Evolutionary conservation across 2,329 filamentous ascomycete genomes (phyloP).

Genomic region (Fusarium secorum): DNA sequence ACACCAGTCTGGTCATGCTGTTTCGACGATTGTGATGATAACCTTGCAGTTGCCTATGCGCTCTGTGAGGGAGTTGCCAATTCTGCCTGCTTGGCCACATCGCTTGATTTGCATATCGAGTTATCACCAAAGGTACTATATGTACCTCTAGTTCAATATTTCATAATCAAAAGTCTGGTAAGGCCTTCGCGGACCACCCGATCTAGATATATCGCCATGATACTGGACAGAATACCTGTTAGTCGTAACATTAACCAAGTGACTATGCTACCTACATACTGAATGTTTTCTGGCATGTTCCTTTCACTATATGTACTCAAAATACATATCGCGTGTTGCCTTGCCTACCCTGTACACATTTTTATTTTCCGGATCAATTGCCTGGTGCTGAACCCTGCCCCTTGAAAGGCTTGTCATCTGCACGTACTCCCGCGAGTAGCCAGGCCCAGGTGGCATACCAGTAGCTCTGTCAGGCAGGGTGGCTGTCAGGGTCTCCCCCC

Average conservation of each 20-base stretch:
- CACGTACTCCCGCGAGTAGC: constrained; percentile 29
- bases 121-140: too few species aligned
- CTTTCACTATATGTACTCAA: neutral
- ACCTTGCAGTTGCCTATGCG: neutral
- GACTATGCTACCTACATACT: neutral
- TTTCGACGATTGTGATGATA: neutral
- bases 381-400: neutral
- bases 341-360: neutral
- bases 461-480: constrained; percentile 8
- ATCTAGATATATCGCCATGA: too few species aligned
- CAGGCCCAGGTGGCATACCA: constrained; percentile 16
- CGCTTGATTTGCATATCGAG: neutral
- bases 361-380: neutral
- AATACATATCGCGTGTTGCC: neutral
- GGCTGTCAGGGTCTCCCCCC: neutral
- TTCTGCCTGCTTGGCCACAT: neutral
- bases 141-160: neutral
- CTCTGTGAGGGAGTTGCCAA: too few species aligned
- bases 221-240: neutral
- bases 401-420: constrained; percentile 25
- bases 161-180: neutral
- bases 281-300: neutral
- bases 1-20: neutral
- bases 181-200: neutral
- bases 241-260: neutral